Evolutionary conservation across 371 early-diverging fungal genomes (phyloP).

Genomic region (Mortierella sp.): DNA sequence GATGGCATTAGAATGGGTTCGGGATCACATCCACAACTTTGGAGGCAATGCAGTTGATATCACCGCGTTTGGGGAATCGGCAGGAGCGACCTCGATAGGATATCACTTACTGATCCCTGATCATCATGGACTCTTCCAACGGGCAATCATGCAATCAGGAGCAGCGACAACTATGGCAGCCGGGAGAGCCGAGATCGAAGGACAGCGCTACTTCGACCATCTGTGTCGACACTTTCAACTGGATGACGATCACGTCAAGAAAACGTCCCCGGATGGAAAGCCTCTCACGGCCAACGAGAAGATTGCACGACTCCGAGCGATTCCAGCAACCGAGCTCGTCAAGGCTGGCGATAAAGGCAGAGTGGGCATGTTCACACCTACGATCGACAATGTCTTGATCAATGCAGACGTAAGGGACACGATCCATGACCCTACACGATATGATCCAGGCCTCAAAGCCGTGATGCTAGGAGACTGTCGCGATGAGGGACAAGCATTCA

Average conservation of each 20-base stretch:
- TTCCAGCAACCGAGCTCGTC: conserved; percentile 41
- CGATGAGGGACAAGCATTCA: conserved; percentile 45
- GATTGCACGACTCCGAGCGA: conserved; percentile 17
- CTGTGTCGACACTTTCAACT: conserved; percentile 14
- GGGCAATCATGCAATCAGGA: conserved; percentile 46
- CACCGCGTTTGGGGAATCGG: conserved; percentile 59
- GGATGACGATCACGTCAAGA: not conserved
- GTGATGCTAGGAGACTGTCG: conserved; percentile 47
- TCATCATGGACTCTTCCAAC: conserved; percentile 42
- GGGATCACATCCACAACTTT: conserved; percentile 57
- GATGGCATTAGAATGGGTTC: conserved; percentile 58
- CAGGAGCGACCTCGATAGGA: conserved; percentile 56
- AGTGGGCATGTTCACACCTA: conserved; percentile 39
- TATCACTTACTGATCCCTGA: conserved; percentile 24
- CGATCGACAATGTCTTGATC: conserved; percentile 32
- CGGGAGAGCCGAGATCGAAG: conserved; percentile 9
- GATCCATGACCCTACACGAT: conserved; percentile 26
- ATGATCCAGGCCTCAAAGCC: conserved; percentile 32
- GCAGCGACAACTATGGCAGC: conserved; percentile 17
- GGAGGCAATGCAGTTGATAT: conserved; percentile 59
- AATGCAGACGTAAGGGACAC: conserved; percentile 17
- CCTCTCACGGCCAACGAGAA: conserved; percentile 22
- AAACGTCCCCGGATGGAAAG: not conserved
- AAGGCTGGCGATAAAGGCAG: conserved; percentile 32
- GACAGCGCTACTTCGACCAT: conserved; percentile 16